phyloP scores from a whole-genome alignment of 2,329 filamentous ascomycete species.

The Alternaria sp. region DNA sequence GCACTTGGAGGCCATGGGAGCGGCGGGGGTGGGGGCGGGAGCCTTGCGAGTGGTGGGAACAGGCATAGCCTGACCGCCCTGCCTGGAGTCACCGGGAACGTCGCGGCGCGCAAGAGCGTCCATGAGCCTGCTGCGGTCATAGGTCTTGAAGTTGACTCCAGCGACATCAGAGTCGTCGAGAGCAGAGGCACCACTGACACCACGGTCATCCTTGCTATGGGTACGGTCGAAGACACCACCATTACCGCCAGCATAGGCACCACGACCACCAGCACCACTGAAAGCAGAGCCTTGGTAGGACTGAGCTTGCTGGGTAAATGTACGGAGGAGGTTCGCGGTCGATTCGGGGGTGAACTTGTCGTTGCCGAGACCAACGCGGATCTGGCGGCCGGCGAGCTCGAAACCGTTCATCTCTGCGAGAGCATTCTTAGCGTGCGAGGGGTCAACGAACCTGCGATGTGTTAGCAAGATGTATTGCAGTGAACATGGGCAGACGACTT shows the following conservation, averaged over 20 bases:
- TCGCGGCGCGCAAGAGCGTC: conserved; percentile 83
- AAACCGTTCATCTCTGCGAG: conserved; percentile 99
- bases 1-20: conserved; percentile 88
- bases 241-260: conserved; percentile 75
- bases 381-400: conserved; percentile 94
- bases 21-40: conserved; percentile 77
- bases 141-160: conserved; percentile 99
- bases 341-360: conserved; percentile 99
- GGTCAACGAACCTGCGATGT: conserved; percentile 82
- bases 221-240: conserved; percentile 84
- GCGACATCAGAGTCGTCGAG: conserved; percentile 97
- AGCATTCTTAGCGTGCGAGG: conserved; percentile 88
- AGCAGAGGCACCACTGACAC: conserved; percentile 85
- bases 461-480: conserved; percentile 18
- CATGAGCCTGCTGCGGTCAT: conserved; percentile 98
- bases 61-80: conserved; percentile 48
- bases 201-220: conserved; percentile 87
- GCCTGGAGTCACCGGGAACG: conserved; percentile 73
- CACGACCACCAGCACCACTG: conserved; percentile 86
- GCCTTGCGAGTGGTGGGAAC: conserved; percentile 63
- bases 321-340: conserved; percentile 88
- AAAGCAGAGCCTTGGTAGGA: conserved; percentile 88
- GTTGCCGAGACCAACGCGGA: conserved; percentile 98
- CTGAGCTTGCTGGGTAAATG: conserved; percentile 71
- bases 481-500: conserved; percentile 52